Evolutionary conservation across 495 filamentous ascomycete genomes (phyloP), one percentile per base, ranked within the genome.

Genomic region (Aspergillus ellipticus): DNA sequence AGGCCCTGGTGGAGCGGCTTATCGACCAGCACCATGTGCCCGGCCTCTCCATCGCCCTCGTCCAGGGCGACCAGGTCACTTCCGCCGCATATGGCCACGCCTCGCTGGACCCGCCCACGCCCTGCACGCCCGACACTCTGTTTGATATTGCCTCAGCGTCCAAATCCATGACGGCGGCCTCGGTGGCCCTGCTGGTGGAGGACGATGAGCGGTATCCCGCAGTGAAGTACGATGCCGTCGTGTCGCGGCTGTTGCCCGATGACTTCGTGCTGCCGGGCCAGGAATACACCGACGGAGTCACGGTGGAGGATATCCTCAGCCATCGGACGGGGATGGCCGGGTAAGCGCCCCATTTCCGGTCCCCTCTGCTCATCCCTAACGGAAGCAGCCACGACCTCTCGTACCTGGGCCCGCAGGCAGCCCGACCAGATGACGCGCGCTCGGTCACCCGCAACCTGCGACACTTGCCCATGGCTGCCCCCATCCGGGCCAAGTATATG

Each of bases 401-500:
- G 0, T 66, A 59, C 37, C 24, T 65, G 46, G 41, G 62, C 3
- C 20, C 35, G 24, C 41, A 31, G 20, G 62, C 59, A 9, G 11
- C 19, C 11, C 21, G 57, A 6, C 59, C 62, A 28, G 62, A 65
- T 48, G 53, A 55, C 35, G 60, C 63, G 11, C 37, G 48, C 29
- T 63, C 63, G 15, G 42, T 68, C 8, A 68, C 63, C 20, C 51
- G 77, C 13, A 66, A 61, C 26, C 51, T 80, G 31, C 53, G 76
- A 8, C 53, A 76, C 59, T 55, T 81, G 22, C 67, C 71, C 2
- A 39, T 73, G 28, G 69, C 62, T 0, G 55, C 64, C 13, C 68
- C 70, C 48, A 65, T 75, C 8, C 66, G 79, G 4, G 68, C 65
- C 5, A 54, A n/a, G 42, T 80, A 63, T 37, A 65, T 75, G 42